phyloP scores from a whole-genome alignment of 2,329 filamentous ascomycete genomes.

The Fusarium cicatricum region DNA sequence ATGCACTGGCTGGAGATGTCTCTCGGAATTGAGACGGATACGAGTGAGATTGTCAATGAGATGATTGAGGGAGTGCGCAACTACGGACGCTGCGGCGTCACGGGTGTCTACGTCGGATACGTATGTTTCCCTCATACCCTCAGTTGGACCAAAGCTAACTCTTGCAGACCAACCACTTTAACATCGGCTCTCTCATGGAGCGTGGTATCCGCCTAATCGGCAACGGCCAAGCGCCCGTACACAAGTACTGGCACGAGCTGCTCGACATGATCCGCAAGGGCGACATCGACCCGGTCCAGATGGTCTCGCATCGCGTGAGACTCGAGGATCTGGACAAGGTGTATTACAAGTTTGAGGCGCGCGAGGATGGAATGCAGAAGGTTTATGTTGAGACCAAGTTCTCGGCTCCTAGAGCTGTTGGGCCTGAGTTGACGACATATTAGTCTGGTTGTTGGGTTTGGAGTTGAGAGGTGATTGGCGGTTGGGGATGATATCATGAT shows the following conservation, averaged over 20 bases:
- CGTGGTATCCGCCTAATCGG: slow-evolving; percentile 81
- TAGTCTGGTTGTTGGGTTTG: neutral
- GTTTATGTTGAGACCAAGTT: slow-evolving; percentile 72
- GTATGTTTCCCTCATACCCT: slow-evolving; percentile 47
- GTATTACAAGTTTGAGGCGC: slow-evolving; percentile 68
- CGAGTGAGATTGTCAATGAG: slow-evolving; percentile 81
- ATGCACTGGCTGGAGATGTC: slow-evolving; percentile 65
- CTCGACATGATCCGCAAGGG: slow-evolving; percentile 71
- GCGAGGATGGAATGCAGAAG: slow-evolving; percentile 80
- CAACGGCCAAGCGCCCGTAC: slow-evolving; percentile 75
- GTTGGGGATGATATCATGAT: neutral
- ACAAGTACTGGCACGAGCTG: slow-evolving; percentile 85
- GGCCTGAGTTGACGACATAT: slow-evolving; percentile 28
- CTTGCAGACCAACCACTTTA: slow-evolving; percentile 60
- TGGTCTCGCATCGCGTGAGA: slow-evolving; percentile 80
- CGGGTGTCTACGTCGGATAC: slow-evolving; percentile 72
- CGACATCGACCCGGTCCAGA: slow-evolving; percentile 75
- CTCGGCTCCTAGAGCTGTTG: slow-evolving; percentile 53
- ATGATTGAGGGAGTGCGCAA: slow-evolving; percentile 78
- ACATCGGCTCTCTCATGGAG: slow-evolving; percentile 85
- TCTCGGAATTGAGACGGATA: slow-evolving; percentile 81
- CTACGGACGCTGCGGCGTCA: slow-evolving; percentile 79
- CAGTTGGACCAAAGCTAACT: neutral
- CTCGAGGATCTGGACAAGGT: slow-evolving; percentile 77
- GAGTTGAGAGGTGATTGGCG: neutral